Base-by-base conservation (phyloP, 192 early-diverging fungal species). In the Entomortierella lignicola region DNA sequence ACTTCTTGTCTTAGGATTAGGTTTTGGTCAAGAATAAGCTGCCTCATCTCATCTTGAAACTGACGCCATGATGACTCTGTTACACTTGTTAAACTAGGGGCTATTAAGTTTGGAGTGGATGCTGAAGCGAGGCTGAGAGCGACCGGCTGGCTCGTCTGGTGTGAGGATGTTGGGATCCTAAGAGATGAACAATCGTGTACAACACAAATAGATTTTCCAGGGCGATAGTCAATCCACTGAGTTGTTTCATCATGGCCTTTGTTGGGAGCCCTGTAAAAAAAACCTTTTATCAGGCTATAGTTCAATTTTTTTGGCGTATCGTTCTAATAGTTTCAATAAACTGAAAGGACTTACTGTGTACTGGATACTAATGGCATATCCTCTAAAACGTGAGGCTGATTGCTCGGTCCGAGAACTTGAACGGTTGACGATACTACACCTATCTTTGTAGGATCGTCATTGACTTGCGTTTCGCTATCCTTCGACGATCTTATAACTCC, bases 141-240 rank as follows among this genome's bases (percentile, higher is more conserved):
- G 2, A 4, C 26, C 27, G 23, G 23, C 27, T 54, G 52, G 10
- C 6, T 5, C 27, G 10, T 2, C 18, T 27, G 52, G 23, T 23
- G 10, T 15, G 52, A 13, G 26, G 52, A 13, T 8, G 15, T 2
- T 8, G 23, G 4, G 1, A 4, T 20, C 3, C 8, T 21, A 23
- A 60, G 39, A 29, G 23, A 20, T 2, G 55, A 57, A 18, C 32
- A 37, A 37, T 60, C 58, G 58, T 60, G 42, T 4, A 60, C n/a
- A 4, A 60, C 58, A 27, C 37, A 37, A 32, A 60, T 60, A 37
- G 37, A 8, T 20, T 60, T 20, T 8, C 27, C 27, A 27, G 39
- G 58, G 21, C 26, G 18, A 32, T 44, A 60, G 11, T 41, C 21
- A 26, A 60, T 44, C 58, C 58, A 60, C 7, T 44, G 23, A 25